Percentiles rank a stretch among this genome's conserved stretches.
phyloP scores from a whole-genome alignment of 345 rosid species.

The Eucalyptus shirleyi region DNA sequence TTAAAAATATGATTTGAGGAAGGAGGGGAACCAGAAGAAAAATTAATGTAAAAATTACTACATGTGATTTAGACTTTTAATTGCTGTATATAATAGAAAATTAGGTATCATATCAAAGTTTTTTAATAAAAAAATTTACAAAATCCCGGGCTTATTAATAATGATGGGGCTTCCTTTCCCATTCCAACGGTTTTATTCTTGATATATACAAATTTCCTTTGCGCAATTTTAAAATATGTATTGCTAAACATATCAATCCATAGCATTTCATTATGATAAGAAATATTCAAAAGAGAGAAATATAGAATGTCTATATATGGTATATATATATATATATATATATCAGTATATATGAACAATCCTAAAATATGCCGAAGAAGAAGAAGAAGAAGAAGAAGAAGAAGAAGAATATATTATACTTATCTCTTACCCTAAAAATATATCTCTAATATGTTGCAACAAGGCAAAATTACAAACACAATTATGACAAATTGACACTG shows the following conservation, averaged over 20 bases:
- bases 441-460: not conserved
- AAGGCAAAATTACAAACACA: not conserved
- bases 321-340: too few relatives aligned
- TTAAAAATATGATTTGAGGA: not conserved
- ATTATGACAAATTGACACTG: not conserved
- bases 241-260: not conserved
- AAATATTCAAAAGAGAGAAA: not conserved
- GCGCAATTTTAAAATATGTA: not conserved
- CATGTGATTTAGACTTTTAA: not conserved
- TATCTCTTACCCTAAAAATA: not conserved
- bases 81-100: not conserved
- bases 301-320: not conserved
- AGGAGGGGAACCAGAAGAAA: not conserved
- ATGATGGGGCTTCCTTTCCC: not conserved
- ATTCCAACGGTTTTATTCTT: not conserved
- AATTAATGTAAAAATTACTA: not conserved
- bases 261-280: not conserved
- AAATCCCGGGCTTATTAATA: not conserved
- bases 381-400: rapidly evolving
- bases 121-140: not conserved
- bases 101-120: not conserved
- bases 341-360: not conserved
- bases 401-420: not conserved
- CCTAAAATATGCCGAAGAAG: not conserved
- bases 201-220: not conserved